phyloP scores from a whole-genome alignment of 1,284 basidiomycete species.

The Ganoderma boninense region DNA sequence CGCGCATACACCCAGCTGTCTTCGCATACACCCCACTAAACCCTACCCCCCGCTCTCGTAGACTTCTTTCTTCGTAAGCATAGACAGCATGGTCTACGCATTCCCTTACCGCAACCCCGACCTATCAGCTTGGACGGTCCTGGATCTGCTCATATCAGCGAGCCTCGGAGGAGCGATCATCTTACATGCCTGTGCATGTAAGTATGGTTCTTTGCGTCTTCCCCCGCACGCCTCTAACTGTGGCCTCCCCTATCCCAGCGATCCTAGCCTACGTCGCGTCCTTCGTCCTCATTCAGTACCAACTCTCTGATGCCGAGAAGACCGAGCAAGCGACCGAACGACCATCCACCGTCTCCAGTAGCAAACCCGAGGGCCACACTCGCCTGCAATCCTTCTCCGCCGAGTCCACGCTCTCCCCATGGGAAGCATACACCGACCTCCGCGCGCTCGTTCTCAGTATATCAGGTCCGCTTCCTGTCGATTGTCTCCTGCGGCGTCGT shows the following conservation, averaged over 20 bases:
- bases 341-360: slow-evolving; percentile 21
- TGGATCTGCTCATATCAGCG: slow-evolving; percentile 39
- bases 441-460: slow-evolving; percentile 26
- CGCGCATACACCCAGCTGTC: slow-evolving; percentile 16
- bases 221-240: too few relatives aligned
- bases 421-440: slow-evolving; percentile 19
- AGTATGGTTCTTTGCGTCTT: slow-evolving; percentile 27
- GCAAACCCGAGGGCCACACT: not conserved
- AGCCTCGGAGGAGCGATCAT: slow-evolving; percentile 46
- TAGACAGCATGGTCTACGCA: slow-evolving; percentile 45
- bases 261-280: slow-evolving; percentile 45
- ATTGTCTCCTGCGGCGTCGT: slow-evolving; percentile 1
- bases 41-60: slow-evolving; percentile 19
- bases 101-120: slow-evolving; percentile 32
- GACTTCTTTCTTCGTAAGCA: slow-evolving; percentile 50
- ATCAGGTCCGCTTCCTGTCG: slow-evolving; percentile 24
- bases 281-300: slow-evolving; percentile 45
- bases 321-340: slow-evolving; percentile 25
- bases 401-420: slow-evolving; percentile 9
- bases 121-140: slow-evolving; percentile 22
- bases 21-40: slow-evolving; percentile 42
- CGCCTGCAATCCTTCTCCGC: slow-evolving; percentile 37
- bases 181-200: slow-evolving; percentile 48
- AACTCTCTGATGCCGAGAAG: slow-evolving; percentile 39
- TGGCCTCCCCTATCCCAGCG: slow-evolving; percentile 33